Base-by-base conservation (phyloP, 306 rosid genomes). In the Hylodesmum podocarpum region DNA sequence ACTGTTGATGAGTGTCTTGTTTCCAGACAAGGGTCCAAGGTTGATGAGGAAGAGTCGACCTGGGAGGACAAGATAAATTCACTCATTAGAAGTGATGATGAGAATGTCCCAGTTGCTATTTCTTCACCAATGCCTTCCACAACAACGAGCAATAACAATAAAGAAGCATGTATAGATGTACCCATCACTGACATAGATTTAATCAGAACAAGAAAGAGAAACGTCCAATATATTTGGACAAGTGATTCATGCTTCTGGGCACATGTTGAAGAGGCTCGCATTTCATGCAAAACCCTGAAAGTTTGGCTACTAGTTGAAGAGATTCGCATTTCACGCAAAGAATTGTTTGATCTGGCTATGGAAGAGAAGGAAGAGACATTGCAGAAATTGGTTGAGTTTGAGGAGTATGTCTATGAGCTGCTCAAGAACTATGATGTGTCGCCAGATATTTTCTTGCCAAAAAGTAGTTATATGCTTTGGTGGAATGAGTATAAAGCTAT, bases 391-490 rank as follows among this genome's bases (percentile, higher is more conserved):
- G 19, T 3, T 18, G 0, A 66, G 0, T 93, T 91, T 66, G 96
- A 91, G 76, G 22, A 19, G 0, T 72, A 88, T 64, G 88, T 93
- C 63, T 50, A 66, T 70, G 72, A 5, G 9, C 11, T 39, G 78
- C 73, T 93, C 3, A 72, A 67, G 68, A 79, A 77, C 0, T 85
- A 79, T 19, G 78, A 69, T 4, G 86, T 91, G 19, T 85, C 93
- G 0, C 80, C 91, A 0, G 96, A 93, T 53, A 91, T 93, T 69
- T 91, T 93, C 83, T 84, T 88, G 71, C 0, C 1, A 3, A 0
- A 5, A 0, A 85, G 97, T 62, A 91, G 88, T 51, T 93, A 61
- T 19, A 91, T 88, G 97, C 1, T 0, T 33, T 91, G 98, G 97
- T 93, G 90, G 93, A 36, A 57, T 0, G 73, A 79, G 3, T 39